Evolutionary conservation across 2,329 filamentous ascomycete species (phyloP).

Genomic region (Pseudocercospora ulei): DNA sequence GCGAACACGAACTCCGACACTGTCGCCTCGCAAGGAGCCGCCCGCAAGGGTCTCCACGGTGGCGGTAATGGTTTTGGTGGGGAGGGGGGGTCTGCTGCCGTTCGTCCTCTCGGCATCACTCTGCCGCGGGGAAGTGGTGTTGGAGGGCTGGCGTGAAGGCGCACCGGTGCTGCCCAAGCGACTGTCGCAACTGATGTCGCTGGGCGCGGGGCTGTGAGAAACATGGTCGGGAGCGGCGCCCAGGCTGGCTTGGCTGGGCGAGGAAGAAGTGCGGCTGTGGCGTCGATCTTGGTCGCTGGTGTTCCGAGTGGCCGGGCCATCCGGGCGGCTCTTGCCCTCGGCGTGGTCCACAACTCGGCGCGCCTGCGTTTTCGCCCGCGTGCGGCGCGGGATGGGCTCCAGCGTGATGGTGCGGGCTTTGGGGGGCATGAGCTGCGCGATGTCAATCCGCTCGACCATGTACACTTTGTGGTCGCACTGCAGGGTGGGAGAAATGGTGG

Average conservation of each 20-base stretch:
- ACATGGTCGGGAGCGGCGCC: conserved; percentile 32
- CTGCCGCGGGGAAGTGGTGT: conserved; percentile 36
- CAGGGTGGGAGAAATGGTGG: conserved; percentile 68
- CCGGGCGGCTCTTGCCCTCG: conserved; percentile 25
- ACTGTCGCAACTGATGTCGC: conserved; percentile 41
- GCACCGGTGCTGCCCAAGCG: conserved; percentile 12
- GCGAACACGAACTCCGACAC: conserved; percentile 65
- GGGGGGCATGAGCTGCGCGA: conserved; percentile 63
- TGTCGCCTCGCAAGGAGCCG: conserved; percentile 77
- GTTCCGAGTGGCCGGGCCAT: conserved; percentile 19
- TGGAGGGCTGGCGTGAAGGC: conserved; percentile 38
- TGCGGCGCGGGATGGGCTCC: conserved; percentile 68
- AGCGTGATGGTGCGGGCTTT: conserved; percentile 75
- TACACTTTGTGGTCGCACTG: conserved; percentile 73
- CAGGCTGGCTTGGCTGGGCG: conserved; percentile 21
- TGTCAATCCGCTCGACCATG: conserved; percentile 72
- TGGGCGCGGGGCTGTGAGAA: conserved; percentile 38
- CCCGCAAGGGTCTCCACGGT: conserved; percentile 73
- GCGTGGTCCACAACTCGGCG: conserved; percentile 26
- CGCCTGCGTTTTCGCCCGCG: conserved; percentile 50
- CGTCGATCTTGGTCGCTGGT: conserved; percentile 23
- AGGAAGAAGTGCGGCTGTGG: conserved; percentile 27
- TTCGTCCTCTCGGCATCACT: conserved; percentile 43
- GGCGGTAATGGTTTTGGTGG: conserved; percentile 72
- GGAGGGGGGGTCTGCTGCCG: conserved; percentile 42